phyloP scores from a whole-genome alignment of 805 yeast genomes.

The Teunomyces cretensis region DNA sequence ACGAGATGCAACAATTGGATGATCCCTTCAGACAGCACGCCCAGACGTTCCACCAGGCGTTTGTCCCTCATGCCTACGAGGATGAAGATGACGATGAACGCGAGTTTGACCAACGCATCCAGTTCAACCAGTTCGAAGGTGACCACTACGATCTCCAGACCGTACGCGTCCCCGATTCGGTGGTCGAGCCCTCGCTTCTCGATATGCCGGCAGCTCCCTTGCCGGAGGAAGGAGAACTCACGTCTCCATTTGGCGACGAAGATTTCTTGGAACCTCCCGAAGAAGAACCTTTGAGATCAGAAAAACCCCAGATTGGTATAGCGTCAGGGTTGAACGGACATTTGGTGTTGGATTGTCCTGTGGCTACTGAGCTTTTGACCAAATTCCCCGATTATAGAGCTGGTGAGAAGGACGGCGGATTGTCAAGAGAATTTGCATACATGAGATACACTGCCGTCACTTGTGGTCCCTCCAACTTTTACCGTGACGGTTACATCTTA shows the following conservation, averaged over 20 bases:
- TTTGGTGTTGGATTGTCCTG: slow-evolving; percentile 85
- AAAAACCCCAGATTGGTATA: slow-evolving; percentile 33
- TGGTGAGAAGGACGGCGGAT: slow-evolving; percentile 36
- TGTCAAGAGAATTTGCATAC: slow-evolving; percentile 56
- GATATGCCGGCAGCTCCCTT: slow-evolving; percentile 7
- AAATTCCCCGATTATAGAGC: slow-evolving; percentile 41
- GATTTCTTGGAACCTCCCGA: slow-evolving; percentile 33
- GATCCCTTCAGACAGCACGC: slow-evolving; percentile 5
- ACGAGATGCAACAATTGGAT: slow-evolving; percentile 10
- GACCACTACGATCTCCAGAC: slow-evolving; percentile 42
- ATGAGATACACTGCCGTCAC: slow-evolving; percentile 66
- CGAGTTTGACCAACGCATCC: slow-evolving; percentile 39
- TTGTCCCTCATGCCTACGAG: slow-evolving; percentile 43
- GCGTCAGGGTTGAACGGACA: slow-evolving; percentile 58
- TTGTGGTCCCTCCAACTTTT: slow-evolving; percentile 67
- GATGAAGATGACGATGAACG: slow-evolving; percentile 40
- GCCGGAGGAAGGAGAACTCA: slow-evolving; percentile 12
- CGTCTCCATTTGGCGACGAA: slow-evolving; percentile 31
- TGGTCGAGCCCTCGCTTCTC: slow-evolving; percentile 14
- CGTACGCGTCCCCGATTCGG: slow-evolving; percentile 23
- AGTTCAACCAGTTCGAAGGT: slow-evolving; percentile 39
- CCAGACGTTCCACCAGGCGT: slow-evolving; percentile 26
- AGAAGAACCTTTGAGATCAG: slow-evolving; percentile 26
- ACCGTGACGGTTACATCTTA: slow-evolving; percentile 53
- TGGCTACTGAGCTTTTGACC: slow-evolving; percentile 61